Base-by-base conservation (phyloP, 805 yeast species). In the Candida verbasci region DNA sequence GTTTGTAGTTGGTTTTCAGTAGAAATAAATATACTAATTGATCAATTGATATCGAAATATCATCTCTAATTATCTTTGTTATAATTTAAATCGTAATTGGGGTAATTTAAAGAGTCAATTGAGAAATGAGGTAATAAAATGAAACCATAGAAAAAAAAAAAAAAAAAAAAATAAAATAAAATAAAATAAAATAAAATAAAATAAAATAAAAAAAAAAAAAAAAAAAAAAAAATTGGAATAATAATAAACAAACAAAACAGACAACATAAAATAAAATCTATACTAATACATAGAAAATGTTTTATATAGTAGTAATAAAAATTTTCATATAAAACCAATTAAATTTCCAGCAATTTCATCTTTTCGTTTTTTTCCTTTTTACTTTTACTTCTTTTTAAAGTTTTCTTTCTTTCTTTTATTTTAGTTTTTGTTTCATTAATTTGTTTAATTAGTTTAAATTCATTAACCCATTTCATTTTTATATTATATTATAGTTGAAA, bases 321-420 rank as follows among this genome's bases (percentile, higher is more conserved):
- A n/a, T 5, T 12, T 25, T 25, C 11, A 16, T 35, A 35, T 35
- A 35, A 35, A 35, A 23, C 14, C 29, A 31, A 25, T 21, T 25
- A 15, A n/a, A 17, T 18, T 17, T 38, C 24, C 37, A n/a, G n/a
- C n/a, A n/a, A n/a, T n/a, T n/a, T n/a, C n/a, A n/a, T 29, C 6
- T 23, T 32, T 16, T 24, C 15, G 24, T 26, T 21, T 21, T 29
- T 31, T 27, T 35, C 29, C 23, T 16, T 29, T 17, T 39, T 30
- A 14, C 17, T 17, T 31, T 29, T 29, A 20, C 35, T 29, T 32
- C 23, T n/a, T n/a, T n/a, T n/a, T n/a, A n/a, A n/a, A n/a, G n/a
- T 25, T 29, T 20, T 38, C 20, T 29, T 23, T 38, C 16, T 20
- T 29, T 34, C 12, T 22, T 24, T 24, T n/a, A 18, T 33, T 33